These are phyloP conservation scores for Pythium phragmiticola DNA, from an alignment of 352 stramenopile genomes.

Conservation along the genomic window DNA sequence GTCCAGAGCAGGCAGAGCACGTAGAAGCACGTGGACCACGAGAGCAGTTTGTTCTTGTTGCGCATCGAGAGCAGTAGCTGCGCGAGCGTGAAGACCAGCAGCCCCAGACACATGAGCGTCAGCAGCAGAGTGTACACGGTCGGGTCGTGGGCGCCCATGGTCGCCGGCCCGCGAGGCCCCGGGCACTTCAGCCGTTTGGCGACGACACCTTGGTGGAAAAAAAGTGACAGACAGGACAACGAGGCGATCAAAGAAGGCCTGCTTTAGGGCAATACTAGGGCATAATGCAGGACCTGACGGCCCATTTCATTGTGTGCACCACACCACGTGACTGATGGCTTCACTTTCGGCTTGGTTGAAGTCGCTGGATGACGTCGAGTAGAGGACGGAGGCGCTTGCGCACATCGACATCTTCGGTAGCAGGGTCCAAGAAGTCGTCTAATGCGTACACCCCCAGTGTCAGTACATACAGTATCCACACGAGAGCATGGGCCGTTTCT, in stretches of 20 bases:
- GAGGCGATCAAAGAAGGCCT: background rate
- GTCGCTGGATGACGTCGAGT: slow-evolving; percentile 50
- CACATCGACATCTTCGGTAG: slow-evolving; percentile 54
- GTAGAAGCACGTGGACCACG: slow-evolving; percentile 84
- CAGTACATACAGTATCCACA: background rate
- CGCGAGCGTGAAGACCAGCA: slow-evolving; percentile 74
- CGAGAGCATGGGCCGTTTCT: background rate
- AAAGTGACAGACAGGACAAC: slow-evolving; percentile 1
- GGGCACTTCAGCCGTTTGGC: background rate
- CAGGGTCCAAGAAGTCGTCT: slow-evolving; percentile 76
- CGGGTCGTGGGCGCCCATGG: slow-evolving; percentile 43
- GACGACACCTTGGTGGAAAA: slow-evolving; percentile 1
- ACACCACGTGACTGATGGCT: slow-evolving; percentile 8
- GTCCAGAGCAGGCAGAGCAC: slow-evolving; percentile 81
- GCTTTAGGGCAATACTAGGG: slow-evolving; percentile 1
- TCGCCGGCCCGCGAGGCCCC: background rate
- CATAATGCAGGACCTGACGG: slow-evolving; percentile 4
- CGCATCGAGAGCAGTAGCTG: slow-evolving; percentile 61
- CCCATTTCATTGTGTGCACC: slow-evolving; percentile 1
- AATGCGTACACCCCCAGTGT: background rate
- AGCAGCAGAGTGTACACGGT: slow-evolving; percentile 79
- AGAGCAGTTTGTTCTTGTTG: slow-evolving; percentile 84
- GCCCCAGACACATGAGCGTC: slow-evolving; percentile 67
- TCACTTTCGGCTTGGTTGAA: slow-evolving; percentile 26
- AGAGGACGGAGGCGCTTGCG: slow-evolving; percentile 75